Evolutionary conservation across 2,329 filamentous ascomycete genomes (phyloP).

Genomic region (Exophiala mesophila): DNA sequence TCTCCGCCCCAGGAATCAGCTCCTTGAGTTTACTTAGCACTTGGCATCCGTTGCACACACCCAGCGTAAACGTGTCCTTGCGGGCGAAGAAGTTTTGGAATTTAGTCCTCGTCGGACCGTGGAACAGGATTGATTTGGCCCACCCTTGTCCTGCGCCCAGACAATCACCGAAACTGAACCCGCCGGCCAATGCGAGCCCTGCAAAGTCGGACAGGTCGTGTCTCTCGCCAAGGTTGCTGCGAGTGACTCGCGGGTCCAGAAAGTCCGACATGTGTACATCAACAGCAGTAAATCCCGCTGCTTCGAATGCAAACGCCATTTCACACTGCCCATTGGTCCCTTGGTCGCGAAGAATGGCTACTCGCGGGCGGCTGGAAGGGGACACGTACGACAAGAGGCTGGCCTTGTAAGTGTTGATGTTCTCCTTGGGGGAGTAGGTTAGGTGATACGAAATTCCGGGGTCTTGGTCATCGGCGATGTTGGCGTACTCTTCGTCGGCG

Average conservation of each 20-base stretch:
- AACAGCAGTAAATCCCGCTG: conserved; percentile 83
- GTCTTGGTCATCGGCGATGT: conserved; percentile 68
- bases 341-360: conserved; percentile 91
- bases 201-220: conserved; percentile 77
- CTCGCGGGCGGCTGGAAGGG: conserved; percentile 60
- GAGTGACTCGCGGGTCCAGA: conserved; percentile 16
- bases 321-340: conserved; percentile 95
- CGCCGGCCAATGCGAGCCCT: conserved; percentile 89
- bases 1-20: conserved; percentile 74
- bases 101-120: conserved; percentile 67
- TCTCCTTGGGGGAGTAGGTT: conserved; percentile 73
- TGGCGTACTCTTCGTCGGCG: conserved; percentile 75
- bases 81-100: conserved; percentile 84
- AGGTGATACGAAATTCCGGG: conserved; percentile 82
- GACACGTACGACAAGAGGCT: conserved; percentile 57
- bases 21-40: conserved; percentile 80
- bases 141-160: conserved; percentile 94
- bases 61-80: conserved; percentile 83
- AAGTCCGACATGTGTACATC: conserved; percentile 96
- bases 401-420: conserved; percentile 31
- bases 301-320: conserved; percentile 93
- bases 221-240: conserved; percentile 59
- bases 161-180: conserved; percentile 91
- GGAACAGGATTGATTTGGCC: conserved; percentile 88
- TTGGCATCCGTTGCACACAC: conserved; percentile 97